Percentiles rank a stretch among this genome's conserved stretches.
Evolutionary conservation across 371 early-diverging fungal genomes (phyloP).

Genomic region (Mortierella sp.): DNA sequence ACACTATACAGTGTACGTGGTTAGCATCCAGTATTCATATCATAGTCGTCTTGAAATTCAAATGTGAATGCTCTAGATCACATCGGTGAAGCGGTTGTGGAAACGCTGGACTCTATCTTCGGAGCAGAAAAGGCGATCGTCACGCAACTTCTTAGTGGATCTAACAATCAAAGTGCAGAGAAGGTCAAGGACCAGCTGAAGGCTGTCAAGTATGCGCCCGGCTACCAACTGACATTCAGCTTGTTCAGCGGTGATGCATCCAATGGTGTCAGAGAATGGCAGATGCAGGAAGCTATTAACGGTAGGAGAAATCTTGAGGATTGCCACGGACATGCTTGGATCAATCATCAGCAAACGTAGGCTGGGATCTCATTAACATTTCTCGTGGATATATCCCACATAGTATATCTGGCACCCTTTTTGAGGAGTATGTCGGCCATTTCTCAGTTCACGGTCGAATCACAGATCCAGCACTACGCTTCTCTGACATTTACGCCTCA

Average conservation of each 20-base stretch:
- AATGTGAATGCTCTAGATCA: constrained; percentile 24
- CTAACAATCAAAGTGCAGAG: constrained; percentile 1
- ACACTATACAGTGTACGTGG: too few relatives aligned
- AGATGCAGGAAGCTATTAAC: constrained; percentile 73
- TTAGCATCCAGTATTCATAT: too few relatives aligned
- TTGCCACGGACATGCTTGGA: too few relatives aligned
- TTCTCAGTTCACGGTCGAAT: constrained; percentile 55
- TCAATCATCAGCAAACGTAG: too few relatives aligned
- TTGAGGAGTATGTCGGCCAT: constrained; percentile 43
- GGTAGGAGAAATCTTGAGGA: constrained; percentile 56
- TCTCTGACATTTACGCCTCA: constrained; percentile 73
- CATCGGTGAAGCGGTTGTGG: constrained; percentile 23
- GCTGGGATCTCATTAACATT: too few relatives aligned
- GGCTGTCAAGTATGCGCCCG: constrained; percentile 77
- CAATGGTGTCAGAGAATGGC: constrained; percentile 73
- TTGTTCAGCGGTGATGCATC: constrained; percentile 83
- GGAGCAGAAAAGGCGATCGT: constrained; percentile 52
- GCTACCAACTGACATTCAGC: constrained; percentile 83
- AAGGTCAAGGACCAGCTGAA: constrained; percentile 72
- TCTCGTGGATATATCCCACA: too few relatives aligned
- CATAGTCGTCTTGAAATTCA: too few relatives aligned
- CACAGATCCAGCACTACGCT: constrained; percentile 78
- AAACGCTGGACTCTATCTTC: constrained; percentile 55
- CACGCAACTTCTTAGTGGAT: constrained; percentile 39
- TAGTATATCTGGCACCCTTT: constrained; percentile 50